Percentiles rank a stretch among this genome's conserved stretches.
These are phyloP conservation scores for Ophiostoma ulmi DNA, from an alignment of 2,329 filamentous ascomycete species.

Conservation along the genomic window DNA sequence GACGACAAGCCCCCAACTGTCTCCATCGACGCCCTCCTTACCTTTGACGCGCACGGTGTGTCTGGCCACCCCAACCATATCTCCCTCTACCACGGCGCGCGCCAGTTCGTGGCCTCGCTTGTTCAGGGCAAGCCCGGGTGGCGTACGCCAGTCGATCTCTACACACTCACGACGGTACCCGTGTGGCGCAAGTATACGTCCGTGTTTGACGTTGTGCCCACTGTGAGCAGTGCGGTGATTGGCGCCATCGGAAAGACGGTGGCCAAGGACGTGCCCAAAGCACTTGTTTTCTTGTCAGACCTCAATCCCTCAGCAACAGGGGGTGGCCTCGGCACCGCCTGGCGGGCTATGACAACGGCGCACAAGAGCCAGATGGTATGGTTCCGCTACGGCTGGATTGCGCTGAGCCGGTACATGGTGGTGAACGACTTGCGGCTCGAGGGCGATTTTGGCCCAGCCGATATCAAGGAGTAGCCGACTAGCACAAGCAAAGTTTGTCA, in stretches of 20 bases:
- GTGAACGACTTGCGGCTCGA: slow-evolving; percentile 75
- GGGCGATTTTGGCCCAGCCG: slow-evolving; percentile 32
- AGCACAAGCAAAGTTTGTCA: slow-evolving; percentile 37
- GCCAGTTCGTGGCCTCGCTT: slow-evolving; percentile 63
- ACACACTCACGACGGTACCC: slow-evolving; percentile 71
- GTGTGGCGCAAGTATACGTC: slow-evolving; percentile 75
- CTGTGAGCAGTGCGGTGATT: slow-evolving; percentile 46
- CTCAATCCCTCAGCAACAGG: slow-evolving; percentile 49
- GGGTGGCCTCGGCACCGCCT: slow-evolving; percentile 53
- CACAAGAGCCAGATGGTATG: slow-evolving; percentile 97
- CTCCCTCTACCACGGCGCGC: slow-evolving; percentile 77
- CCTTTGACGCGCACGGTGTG: slow-evolving; percentile 78
- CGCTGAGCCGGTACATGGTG: slow-evolving; percentile 86
- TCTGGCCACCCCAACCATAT: slow-evolving; percentile 92
- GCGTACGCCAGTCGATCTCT: slow-evolving; percentile 72
- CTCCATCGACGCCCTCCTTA: slow-evolving; percentile 76
- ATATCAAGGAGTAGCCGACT: slow-evolving; percentile 1
- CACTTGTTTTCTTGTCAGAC: slow-evolving; percentile 60
- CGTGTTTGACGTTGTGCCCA: slow-evolving; percentile 69
- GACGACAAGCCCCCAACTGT: slow-evolving; percentile 39
- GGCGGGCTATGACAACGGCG: slow-evolving; percentile 80
- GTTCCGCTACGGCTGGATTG: slow-evolving; percentile 97
- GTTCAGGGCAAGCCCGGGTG: slow-evolving; percentile 60
- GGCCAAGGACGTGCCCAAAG: slow-evolving; percentile 46
- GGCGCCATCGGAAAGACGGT: slow-evolving; percentile 34